phyloP scores from a whole-genome alignment of 805 yeast genomes.

The Wickerhamiella allomyrinae region DNA sequence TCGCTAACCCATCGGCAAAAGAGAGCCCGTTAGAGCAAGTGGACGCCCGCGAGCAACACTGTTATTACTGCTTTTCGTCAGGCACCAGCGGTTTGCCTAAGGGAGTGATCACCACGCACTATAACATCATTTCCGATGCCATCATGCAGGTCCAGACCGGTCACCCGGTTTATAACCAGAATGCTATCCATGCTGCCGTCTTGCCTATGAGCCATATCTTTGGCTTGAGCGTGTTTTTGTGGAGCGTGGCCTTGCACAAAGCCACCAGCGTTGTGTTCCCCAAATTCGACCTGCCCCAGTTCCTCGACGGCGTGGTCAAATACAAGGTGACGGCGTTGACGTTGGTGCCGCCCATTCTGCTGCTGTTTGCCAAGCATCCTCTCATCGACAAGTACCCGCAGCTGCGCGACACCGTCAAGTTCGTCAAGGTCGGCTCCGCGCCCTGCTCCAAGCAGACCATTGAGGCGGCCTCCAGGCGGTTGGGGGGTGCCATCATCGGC shows the following conservation, averaged over 20 bases:
- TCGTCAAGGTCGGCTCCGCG: slow-evolving; percentile 31
- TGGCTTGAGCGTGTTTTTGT: slow-evolving; percentile 23
- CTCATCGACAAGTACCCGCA: slow-evolving; percentile 30
- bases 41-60: slow-evolving; percentile 12
- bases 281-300: slow-evolving; percentile 23
- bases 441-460: slow-evolving; percentile 25
- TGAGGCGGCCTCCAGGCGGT: slow-evolving; percentile 6
- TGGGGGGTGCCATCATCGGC: slow-evolving; percentile 10
- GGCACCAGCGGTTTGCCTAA: slow-evolving; percentile 53
- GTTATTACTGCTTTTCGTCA: slow-evolving; percentile 22
- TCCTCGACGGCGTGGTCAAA: slow-evolving; percentile 20
- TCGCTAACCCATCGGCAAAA: slow-evolving; percentile 4
- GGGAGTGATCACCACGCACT: slow-evolving; percentile 56
- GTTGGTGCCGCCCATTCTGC: slow-evolving; percentile 32
- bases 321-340: slow-evolving; percentile 28
- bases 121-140: slow-evolving; percentile 32
- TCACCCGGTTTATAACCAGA: slow-evolving; percentile 14
- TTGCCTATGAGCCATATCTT: slow-evolving; percentile 24
- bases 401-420: slow-evolving; percentile 28
- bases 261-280: slow-evolving; percentile 18
- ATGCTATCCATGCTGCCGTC: slow-evolving; percentile 23
- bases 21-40: slow-evolving; percentile 8
- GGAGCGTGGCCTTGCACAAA: slow-evolving; percentile 15
- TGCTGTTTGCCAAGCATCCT: slow-evolving; percentile 32
- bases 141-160: slow-evolving; percentile 13